Base-by-base conservation (phyloP, 148 eudicot species). In the Rhododendron williamsianum region DNA sequence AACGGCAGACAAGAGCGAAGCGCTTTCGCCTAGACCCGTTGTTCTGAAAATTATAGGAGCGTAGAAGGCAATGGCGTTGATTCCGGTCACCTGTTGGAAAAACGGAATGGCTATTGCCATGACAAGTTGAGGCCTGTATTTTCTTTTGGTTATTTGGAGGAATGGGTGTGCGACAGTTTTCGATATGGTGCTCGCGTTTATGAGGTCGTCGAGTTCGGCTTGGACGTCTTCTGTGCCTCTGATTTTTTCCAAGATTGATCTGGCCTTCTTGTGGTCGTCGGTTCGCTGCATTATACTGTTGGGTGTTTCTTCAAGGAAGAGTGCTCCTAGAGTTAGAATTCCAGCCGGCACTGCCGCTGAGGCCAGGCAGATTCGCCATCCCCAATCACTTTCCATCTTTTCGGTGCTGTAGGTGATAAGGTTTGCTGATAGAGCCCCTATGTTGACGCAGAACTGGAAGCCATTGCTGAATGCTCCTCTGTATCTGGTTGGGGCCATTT, bases 241-340 rank as follows among this genome's bases (percentile, higher is more conserved):
- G 30, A 91, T 83, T 35, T 38, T 78, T 67, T 91, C 86, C 19
- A 91, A 48, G 49, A 89, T 77, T 12, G 82, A 60, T 74, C 82
- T 76, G 2, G 92, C 92, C 27, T 84, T 78, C 2, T 48, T 41
- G 43, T 78, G 83, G 82, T 87, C 74, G 0, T 82, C 74, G 80
- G 19, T 84, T 16, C 33, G 84, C 23, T 90, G 87, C 48, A 90
- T 90, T 49, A 89, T 41, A 86, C 92, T 89, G 83, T 87, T 90
- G 9, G 92, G 89, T 3, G 91, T 89, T 80, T 89, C 91, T 3
- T 89, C 87, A n/a, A 89, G 89, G 82, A 87, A 87, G 81, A 89
- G 36, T 0, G 92, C 82, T 2, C 92, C 92, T 16, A 87, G 3
- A 52, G 86, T 81, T 45, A 90, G 35, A 15, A 90, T 12, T 8